Percentiles rank a stretch among this genome's conserved stretches.
phyloP scores from a whole-genome alignment of 2,329 filamentous ascomycete species.

The Ophiocordyceps camponoti-floridani region DNA sequence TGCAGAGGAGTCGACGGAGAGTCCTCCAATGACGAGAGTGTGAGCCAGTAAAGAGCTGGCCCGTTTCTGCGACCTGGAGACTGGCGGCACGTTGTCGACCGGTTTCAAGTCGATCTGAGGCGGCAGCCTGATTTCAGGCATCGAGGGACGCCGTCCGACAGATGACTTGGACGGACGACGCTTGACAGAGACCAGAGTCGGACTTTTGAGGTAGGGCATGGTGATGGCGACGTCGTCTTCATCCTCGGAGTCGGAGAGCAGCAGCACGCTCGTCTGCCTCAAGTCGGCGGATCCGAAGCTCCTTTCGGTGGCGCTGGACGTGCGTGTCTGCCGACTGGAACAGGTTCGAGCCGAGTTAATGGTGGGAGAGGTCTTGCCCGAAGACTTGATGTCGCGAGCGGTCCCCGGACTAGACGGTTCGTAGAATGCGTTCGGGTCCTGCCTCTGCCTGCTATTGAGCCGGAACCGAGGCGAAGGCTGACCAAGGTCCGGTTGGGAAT shows the following conservation, averaged over 20 bases:
- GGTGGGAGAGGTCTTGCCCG: conserved; percentile 12
- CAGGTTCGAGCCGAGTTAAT: conserved; percentile 30
- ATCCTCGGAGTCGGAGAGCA: conserved; percentile 39
- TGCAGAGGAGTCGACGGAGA: not conserved
- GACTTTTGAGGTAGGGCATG: conserved; percentile 1
- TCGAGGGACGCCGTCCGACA: not conserved
- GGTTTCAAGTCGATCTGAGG: conserved; percentile 3
- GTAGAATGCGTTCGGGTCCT: conserved; percentile 3
- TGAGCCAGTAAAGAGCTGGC: conserved; percentile 21
- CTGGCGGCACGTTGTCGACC: not conserved
- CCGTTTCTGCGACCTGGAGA: conserved; percentile 12
- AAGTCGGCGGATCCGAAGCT: conserved; percentile 33
- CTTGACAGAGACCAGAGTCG: not conserved
- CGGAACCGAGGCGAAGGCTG: not conserved
- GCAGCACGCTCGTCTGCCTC: conserved; percentile 34
- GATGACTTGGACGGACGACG: not conserved
- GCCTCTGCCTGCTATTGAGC: not conserved
- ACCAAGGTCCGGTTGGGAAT: conserved; percentile 3
- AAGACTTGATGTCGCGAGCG: conserved; percentile 3
- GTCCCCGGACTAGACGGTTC: conserved; percentile 7
- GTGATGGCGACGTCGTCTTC: conserved; percentile 11
- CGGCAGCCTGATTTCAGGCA: conserved; percentile 1
- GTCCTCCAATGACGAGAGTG: conserved; percentile 12
- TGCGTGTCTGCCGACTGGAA: conserved; percentile 36
- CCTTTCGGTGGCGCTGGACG: conserved; percentile 30